These are phyloP conservation scores for Eimeria maxima DNA, from an alignment of 169 alveolate genomes.

Conservation along the genomic window DNA sequence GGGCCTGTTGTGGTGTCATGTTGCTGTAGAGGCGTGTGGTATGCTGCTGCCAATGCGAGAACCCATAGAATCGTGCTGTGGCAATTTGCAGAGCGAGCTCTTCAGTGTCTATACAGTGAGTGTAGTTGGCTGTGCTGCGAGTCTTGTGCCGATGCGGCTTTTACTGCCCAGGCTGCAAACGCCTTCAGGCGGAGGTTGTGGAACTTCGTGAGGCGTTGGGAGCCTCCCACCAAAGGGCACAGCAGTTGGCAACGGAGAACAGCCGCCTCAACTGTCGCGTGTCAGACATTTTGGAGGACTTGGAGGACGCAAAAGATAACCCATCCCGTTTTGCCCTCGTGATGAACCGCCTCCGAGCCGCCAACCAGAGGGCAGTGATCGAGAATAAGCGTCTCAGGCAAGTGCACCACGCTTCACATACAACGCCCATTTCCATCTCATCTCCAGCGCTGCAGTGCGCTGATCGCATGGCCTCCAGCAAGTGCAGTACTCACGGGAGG, in stretches of 20 bases:
- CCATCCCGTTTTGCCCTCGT: conserved; percentile 78
- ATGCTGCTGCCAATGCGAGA: background rate
- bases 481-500: background rate
- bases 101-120: background rate
- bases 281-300: conserved; percentile 59
- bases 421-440: background rate
- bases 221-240: conserved; percentile 66
- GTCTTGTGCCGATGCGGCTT: background rate
- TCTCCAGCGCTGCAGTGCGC: background rate
- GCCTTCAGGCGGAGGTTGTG: conserved; percentile 53
- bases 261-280: conserved; percentile 66
- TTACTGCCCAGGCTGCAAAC: conserved; percentile 57
- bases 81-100: background rate
- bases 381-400: conserved; percentile 77
- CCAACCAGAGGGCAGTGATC: conserved; percentile 55
- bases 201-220: conserved; percentile 39
- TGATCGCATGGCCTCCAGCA: background rate
- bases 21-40: background rate
- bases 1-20: background rate
- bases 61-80: background rate
- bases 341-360: conserved; percentile 61
- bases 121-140: background rate
- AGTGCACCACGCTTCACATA: background rate
- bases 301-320: conserved; percentile 80
- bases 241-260: conserved; percentile 58